Evolutionary conservation across 169 alveolate species (phyloP).

Genomic region (Plasmodium sp.): DNA sequence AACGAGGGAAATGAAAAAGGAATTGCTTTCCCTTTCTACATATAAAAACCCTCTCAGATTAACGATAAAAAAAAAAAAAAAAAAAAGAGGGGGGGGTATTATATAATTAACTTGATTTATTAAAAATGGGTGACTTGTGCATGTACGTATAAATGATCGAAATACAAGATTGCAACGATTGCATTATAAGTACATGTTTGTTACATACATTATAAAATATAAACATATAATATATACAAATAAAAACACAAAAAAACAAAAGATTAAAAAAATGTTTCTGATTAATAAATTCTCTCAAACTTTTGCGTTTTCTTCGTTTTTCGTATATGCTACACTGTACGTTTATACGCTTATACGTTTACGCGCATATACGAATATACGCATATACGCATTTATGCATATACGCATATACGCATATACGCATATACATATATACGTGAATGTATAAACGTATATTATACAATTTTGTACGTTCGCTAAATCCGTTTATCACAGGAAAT

Average conservation of each 20-base stretch:
- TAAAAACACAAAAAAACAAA: neutral
- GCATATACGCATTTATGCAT: neutral
- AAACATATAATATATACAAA: neutral
- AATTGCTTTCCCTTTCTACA: neutral
- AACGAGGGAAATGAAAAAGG: neutral
- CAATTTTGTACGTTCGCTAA: neutral
- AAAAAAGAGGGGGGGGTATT: neutral
- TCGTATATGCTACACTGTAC: neutral
- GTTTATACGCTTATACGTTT: neutral
- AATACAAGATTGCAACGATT: conserved; percentile 1
- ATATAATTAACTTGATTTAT: neutral
- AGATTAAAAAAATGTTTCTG: neutral
- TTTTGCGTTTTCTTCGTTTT: neutral
- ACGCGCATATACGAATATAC: neutral
- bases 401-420: neutral
- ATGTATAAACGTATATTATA: neutral
- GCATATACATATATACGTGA: neutral
- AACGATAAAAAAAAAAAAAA: neutral
- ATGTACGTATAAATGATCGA: neutral
- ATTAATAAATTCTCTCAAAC: neutral
- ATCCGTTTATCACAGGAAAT: neutral
- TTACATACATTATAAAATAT: neutral
- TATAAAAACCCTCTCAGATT: neutral
- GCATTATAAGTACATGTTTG: neutral
- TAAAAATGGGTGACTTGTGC: neutral